Conservation (phyloP, 805 yeast genomes). For the Diddensiella santjacobensis region DNA sequence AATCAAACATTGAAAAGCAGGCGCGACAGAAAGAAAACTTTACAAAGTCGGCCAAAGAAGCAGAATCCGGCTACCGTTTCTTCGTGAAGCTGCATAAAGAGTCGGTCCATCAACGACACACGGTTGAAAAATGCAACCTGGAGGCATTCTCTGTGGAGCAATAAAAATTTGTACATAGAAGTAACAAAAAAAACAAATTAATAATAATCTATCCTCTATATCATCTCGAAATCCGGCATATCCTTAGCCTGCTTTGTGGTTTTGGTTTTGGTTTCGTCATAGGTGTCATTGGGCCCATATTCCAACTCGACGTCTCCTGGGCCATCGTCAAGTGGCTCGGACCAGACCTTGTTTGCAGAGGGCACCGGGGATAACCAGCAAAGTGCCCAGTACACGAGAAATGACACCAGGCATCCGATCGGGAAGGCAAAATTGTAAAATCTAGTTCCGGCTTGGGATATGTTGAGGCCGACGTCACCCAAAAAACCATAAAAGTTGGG, state of each 20-base stretch:
- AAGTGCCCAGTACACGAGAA: constrained; percentile 5
- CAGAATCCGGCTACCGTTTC: constrained; percentile 53
- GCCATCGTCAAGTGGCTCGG: constrained; percentile 1
- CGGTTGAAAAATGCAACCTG: constrained; percentile 37
- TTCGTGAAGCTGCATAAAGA: constrained; percentile 49
- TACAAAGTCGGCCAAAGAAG: constrained; percentile 48
- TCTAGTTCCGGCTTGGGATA: constrained; percentile 9
- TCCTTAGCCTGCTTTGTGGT: no score
- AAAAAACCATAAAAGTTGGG: constrained; percentile 19
- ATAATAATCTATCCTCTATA: no score
- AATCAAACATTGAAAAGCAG: constrained; percentile 59
- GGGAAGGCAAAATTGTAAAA: constrained; percentile 17
- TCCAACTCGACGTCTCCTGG: no score
- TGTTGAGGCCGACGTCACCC: constrained; percentile 11
- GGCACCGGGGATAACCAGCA: constrained; percentile 5
- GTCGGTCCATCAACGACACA: constrained; percentile 41
- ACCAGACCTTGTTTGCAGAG: neutral
- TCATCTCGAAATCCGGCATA: no score
- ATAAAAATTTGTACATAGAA: constrained; percentile 1
- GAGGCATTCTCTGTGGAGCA: constrained; percentile 14
- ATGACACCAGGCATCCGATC: constrained; percentile 10
- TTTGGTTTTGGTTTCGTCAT: no score
- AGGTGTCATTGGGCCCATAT: no score
- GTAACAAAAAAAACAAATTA: no score
- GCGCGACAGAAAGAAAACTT: constrained; percentile 54